Conservation (phyloP, 768 basidiomycete species). For the Tephrocybe sp. region DNA sequence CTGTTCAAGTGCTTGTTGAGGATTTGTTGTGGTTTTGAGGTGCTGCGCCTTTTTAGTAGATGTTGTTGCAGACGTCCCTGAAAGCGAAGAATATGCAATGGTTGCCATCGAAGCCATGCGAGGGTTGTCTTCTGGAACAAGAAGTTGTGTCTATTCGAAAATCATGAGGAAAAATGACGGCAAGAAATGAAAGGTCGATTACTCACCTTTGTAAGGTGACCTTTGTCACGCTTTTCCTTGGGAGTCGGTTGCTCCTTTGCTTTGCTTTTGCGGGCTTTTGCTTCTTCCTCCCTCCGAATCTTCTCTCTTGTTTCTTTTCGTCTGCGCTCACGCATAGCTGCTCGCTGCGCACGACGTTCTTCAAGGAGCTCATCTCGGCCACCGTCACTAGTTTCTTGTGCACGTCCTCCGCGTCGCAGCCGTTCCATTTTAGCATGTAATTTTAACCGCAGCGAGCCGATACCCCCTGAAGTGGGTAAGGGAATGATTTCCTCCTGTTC, state of each 20-base stretch:
- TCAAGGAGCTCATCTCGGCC: slow-evolving; percentile 83
- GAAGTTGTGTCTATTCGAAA: slow-evolving; percentile 55
- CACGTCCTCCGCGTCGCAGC: slow-evolving; percentile 48
- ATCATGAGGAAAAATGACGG: slow-evolving; percentile 3
- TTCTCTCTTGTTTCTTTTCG: slow-evolving; percentile 86
- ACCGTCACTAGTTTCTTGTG: slow-evolving; percentile 25
- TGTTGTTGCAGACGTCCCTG: slow-evolving; percentile 42
- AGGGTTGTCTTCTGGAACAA: slow-evolving; percentile 56
- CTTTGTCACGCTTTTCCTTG: slow-evolving; percentile 36
- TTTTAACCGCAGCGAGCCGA: slow-evolving; percentile 64
- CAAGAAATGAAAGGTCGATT: background rate
- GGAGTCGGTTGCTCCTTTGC: slow-evolving; percentile 31
- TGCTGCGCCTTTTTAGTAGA: slow-evolving; percentile 46
- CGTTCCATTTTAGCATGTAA: slow-evolving; percentile 70
- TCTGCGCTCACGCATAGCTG: slow-evolving; percentile 79
- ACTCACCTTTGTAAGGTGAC: slow-evolving; percentile 51
- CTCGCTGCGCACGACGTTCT: slow-evolving; percentile 72
- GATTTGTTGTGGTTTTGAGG: slow-evolving; percentile 74
- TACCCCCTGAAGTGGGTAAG: slow-evolving; percentile 63
- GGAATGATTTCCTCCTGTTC: slow-evolving; percentile 47
- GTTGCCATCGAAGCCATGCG: slow-evolving; percentile 43
- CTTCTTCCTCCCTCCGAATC: slow-evolving; percentile 63
- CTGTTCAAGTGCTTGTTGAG: slow-evolving; percentile 81
- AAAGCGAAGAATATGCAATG: slow-evolving; percentile 65
- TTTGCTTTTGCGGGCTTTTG: slow-evolving; percentile 48